These are phyloP conservation scores for Xylaria sp. DNA, from an alignment of 2,329 filamentous ascomycete genomes.

Conservation along the genomic window DNA sequence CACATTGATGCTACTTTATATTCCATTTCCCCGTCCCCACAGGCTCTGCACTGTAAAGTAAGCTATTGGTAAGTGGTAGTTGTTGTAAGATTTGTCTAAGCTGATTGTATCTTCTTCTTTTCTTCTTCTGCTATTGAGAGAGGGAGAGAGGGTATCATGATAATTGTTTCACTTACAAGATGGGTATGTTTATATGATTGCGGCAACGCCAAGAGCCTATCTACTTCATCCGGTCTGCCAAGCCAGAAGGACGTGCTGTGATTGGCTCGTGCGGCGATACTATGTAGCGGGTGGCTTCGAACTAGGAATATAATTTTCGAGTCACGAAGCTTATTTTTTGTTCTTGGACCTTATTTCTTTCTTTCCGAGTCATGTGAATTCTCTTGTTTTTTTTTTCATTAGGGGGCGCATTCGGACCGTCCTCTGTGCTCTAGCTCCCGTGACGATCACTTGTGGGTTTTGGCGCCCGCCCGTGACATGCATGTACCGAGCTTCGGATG, in stretches of 20 bases:
- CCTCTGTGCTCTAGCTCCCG: not conserved
- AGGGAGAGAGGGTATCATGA: not conserved
- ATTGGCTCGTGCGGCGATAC: constrained; percentile 13
- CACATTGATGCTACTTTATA: not conserved
- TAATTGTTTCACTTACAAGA: not conserved
- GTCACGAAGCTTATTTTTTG: not conserved
- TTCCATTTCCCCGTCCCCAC: not conserved
- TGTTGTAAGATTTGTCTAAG: not conserved
- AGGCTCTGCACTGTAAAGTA: not conserved
- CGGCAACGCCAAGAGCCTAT: constrained; percentile 10
- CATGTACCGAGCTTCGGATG: constrained; percentile 19
- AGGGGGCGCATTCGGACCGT: constrained; percentile 9
- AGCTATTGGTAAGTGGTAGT: not conserved
- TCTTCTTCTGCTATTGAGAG: not conserved
- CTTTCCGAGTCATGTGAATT: constrained; percentile 5
- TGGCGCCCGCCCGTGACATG: constrained; percentile 9
- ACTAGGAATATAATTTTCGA: not conserved
- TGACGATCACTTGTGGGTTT: not conserved
- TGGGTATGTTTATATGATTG: not conserved
- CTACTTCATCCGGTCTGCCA: constrained; percentile 23
- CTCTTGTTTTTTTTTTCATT: not conserved
- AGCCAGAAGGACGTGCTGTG: constrained; percentile 6
- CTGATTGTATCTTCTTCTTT: not conserved
- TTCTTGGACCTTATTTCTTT: not conserved
- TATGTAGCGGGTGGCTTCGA: not conserved